Base-by-base conservation (phyloP, 2,329 filamentous ascomycete species). In the Diaporthe citrichinensis region DNA sequence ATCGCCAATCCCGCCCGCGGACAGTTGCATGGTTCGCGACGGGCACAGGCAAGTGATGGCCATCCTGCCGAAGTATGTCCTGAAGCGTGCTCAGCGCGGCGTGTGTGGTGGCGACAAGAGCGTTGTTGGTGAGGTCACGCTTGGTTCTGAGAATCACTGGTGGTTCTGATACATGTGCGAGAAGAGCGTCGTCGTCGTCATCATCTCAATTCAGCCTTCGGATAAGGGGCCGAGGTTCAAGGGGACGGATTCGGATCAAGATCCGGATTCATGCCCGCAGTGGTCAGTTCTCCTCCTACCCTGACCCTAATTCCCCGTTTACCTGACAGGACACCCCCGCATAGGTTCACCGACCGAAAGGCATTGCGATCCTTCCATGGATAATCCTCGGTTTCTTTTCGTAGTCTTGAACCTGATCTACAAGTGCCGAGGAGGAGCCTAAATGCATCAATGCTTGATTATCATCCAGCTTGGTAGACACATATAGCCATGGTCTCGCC, bases 401-500 rank as follows among this genome's bases (percentile, higher is more conserved):
- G 15, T 55, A n/a, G n/a, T 53, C 65, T 25, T 39, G 34, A 34
- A 55, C 65, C 49, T 31, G 65, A 69, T 69, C 31, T 69, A 51
- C 65, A 55, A 69, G 15, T 69, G 65, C 65, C 65, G 49, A 69
- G 46, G 3, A 53, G 46, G 65, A 39, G 46, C 23, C 31, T 53
- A 53, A 41, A 8, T 55, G 65, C 65, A 69, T 69, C 23, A 55
- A 41, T 69, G 65, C 65, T 69, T 69, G 65, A 69, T 41, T 41
- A 28, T 55, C 65, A 55, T 28, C 65, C 46, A 23, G 49, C n/a
- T 55, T 55, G 65, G 65, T 28, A 55, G 65, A 53, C 46, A 69
- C 34, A 69, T 69, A 69, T 69, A 69, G 65, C 49, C 65, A 69
- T 69, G 65, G 65, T 41, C 49, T 31, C 34, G n/a, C 49, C 49